A percentile compares a stretch with the other conserved stretches of the same genome.
phyloP scores from a whole-genome alignment of 805 yeast genomes.

The Ascoidea tarda region DNA sequence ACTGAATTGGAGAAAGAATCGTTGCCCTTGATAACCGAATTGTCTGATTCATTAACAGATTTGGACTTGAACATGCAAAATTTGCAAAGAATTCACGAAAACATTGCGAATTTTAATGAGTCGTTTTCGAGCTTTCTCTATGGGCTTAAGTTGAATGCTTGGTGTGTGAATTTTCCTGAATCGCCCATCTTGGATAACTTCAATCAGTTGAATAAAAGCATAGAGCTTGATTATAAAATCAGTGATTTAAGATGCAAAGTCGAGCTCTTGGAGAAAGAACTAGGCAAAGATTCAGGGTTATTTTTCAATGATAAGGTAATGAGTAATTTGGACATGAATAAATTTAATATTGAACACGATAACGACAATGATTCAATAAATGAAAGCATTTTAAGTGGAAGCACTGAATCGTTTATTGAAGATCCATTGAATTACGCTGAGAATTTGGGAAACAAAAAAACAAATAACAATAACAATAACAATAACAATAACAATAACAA shows the following conservation, averaged over 20 bases:
- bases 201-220: not conserved
- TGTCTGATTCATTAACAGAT: not conserved
- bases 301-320: not conserved
- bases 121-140: constrained; percentile 63
- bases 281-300: not conserved
- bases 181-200: constrained; percentile 9
- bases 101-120: constrained; percentile 57
- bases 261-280: not conserved
- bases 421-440: not conserved
- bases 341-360: no score
- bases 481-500: no score
- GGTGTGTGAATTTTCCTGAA: constrained; percentile 62
- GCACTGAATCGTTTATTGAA: not conserved
- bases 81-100: constrained; percentile 36
- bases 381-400: no score
- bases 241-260: constrained; percentile 5
- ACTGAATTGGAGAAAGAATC: no score
- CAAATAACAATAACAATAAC: not conserved
- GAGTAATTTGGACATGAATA: not conserved
- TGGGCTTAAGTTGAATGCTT: constrained; percentile 74
- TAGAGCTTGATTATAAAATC: not conserved
- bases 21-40: not conserved
- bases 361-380: no score
- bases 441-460: no score
- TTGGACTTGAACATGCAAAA: constrained; percentile 2